phyloP scores from a whole-genome alignment of 306 rosid genomes.

The Vicia sativa region DNA sequence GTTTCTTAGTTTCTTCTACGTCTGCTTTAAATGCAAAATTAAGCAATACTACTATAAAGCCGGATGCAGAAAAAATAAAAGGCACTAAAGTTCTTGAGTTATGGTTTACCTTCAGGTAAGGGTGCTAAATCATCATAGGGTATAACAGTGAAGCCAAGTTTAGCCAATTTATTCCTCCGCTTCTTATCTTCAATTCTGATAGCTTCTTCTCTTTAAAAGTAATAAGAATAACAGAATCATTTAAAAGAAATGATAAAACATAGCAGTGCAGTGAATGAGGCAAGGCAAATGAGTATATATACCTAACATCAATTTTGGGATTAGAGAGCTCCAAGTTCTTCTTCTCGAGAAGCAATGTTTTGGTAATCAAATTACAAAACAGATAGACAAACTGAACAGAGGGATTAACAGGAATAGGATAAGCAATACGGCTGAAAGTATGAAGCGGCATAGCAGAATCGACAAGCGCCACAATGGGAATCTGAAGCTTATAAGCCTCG shows the following conservation, averaged over 20 bases:
- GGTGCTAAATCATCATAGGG: slow-evolving; percentile 54
- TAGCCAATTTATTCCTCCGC: slow-evolving; percentile 38
- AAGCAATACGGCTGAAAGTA: slow-evolving; percentile 56
- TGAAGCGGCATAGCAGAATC: slow-evolving; percentile 67
- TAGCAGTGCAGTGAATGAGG: not conserved
- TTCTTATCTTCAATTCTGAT: slow-evolving; percentile 40
- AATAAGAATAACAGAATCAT: not conserved
- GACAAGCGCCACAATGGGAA: slow-evolving; percentile 79
- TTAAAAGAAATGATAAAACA: not conserved
- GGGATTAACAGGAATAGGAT: slow-evolving; percentile 76
- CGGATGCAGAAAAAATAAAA: slow-evolving; percentile 13
- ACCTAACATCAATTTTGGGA: slow-evolving; percentile 35
- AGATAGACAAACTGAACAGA: slow-evolving; percentile 70
- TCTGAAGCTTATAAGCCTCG: slow-evolving; percentile 67
- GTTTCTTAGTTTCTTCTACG: slow-evolving; percentile 50
- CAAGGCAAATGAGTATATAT: not conserved
- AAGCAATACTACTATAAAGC: slow-evolving; percentile 19
- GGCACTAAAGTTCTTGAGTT: not conserved
- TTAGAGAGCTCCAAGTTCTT: slow-evolving; percentile 30
- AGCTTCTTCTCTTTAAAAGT: slow-evolving; percentile 38
- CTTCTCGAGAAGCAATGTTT: slow-evolving; percentile 60
- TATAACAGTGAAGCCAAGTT: slow-evolving; percentile 50
- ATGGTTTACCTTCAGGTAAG: slow-evolving; percentile 52
- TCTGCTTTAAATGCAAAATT: slow-evolving; percentile 41
- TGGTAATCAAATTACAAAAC: slow-evolving; percentile 82